These are phyloP conservation scores for Fusarium irregulare DNA, from an alignment of 2,329 filamentous ascomycete species.

Conservation along the genomic window DNA sequence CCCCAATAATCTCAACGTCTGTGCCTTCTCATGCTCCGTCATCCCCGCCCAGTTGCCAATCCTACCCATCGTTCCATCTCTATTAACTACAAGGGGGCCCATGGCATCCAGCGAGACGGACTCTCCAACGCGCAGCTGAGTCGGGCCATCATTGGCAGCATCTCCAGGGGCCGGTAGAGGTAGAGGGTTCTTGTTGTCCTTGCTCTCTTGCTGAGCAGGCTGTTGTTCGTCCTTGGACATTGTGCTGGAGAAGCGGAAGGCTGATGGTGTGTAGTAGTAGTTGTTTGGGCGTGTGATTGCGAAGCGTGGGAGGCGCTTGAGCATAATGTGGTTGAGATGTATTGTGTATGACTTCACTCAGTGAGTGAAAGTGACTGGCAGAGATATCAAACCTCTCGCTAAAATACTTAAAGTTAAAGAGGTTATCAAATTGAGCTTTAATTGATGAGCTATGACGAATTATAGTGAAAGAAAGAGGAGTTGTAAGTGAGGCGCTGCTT, in stretches of 20 bases:
- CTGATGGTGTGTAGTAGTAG: background rate
- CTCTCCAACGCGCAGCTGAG: conserved; percentile 43
- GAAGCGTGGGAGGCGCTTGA: conserved; percentile 30
- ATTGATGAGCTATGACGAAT: background rate
- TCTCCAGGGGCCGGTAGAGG: conserved; percentile 44
- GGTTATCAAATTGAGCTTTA: background rate
- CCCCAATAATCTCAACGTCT: conserved; percentile 73
- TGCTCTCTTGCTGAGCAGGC: conserved; percentile 3
- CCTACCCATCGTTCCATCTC: conserved; percentile 76
- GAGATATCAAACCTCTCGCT: background rate
- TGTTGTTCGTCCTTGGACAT: conserved; percentile 13
- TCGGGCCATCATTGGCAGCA: conserved; percentile 37
- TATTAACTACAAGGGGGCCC: conserved; percentile 79
- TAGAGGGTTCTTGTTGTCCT: conserved; percentile 17
- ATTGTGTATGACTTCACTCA: conserved; percentile 13
- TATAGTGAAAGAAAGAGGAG: background rate
- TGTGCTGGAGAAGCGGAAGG: conserved; percentile 18
- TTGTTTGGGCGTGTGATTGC: conserved; percentile 14
- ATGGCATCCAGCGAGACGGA: conserved; percentile 72
- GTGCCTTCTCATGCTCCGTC: conserved; percentile 74
- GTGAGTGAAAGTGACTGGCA: background rate
- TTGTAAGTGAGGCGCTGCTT: background rate
- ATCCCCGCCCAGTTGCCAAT: conserved; percentile 80
- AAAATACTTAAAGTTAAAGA: background rate
- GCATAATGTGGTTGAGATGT: conserved; percentile 21